Evolutionary conservation across 2,329 filamentous ascomycete genomes (phyloP), one percentile per base, ranked within the genome.

Genomic region (Pseudogymnoascus sp.): DNA sequence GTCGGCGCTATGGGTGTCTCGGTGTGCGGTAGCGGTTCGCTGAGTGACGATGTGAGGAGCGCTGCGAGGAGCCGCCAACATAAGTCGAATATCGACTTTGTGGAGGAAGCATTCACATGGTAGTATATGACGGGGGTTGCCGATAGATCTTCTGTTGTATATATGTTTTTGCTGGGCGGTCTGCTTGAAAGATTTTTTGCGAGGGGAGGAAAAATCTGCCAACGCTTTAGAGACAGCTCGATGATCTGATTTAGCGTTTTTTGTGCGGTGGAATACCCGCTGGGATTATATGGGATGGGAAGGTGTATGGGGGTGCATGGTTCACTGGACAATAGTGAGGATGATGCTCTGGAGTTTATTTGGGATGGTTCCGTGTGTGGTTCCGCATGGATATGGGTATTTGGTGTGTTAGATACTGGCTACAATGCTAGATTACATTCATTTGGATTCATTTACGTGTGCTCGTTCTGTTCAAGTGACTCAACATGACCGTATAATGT

Each of bases 31-130:
- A 88, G 88, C 3, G 89, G 89, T 61, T 81, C 83, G 9, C 78
- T 93, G 61, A 88, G 87, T 65, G 89, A 93, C 69, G 89, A 92
- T 75, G 88, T 93, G 41, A 80, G 89, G 61, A 78, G 80, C 61
- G 86, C 86, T 11, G 87, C 89, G 52, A 81, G 89, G 64, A 80
- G 79, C 60, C 81, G 85, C 68, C 86, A 90, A 72, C 80, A 86
- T 66, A 75, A 80, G 55, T 86, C 84, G 66, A 84, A 85, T 64
- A 85, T 93, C 62, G 89, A 93, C 71, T 91, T 93, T 73, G 82
- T 89, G 65, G 89, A 93, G 76, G 89, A 93, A 74, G 87, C 88
- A 4, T 93, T 93, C 76, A 83, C 81, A 45, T 86, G 83, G 83
- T 86, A 76, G 68, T 68, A 63, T 58, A 65, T 65, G 62, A 43